A percentile compares a stretch with the other conserved stretches of the same genome.
phyloP scores from a whole-genome alignment of 108 stramenopile genomes.

The Pseudonitzschia pungens region DNA sequence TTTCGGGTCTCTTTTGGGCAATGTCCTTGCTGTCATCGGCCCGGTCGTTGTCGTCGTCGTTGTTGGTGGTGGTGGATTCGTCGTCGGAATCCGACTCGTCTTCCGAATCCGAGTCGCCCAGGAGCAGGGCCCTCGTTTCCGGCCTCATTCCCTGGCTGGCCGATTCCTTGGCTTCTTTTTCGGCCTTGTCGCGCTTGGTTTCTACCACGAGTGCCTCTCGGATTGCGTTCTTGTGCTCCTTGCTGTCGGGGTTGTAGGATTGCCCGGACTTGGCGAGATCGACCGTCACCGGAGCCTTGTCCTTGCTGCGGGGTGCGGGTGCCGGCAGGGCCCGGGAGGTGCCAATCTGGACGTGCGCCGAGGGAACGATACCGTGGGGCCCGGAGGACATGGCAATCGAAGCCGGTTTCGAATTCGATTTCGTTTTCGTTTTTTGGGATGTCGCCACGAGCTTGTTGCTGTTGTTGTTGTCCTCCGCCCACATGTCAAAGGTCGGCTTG shows the following conservation, averaged over 20 bases:
- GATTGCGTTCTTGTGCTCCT: constrained; percentile 66
- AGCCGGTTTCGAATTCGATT: constrained; percentile 5
- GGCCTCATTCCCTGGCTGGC: constrained; percentile 65
- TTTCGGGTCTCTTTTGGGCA: constrained; percentile 55
- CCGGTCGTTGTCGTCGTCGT: constrained; percentile 26
- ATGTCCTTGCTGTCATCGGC: constrained; percentile 5
- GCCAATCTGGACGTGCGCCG: constrained; percentile 6
- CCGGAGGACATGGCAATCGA: constrained; percentile 12
- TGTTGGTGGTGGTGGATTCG: constrained; percentile 2
- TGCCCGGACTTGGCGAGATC: constrained; percentile 78
- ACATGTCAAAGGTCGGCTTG: constrained; percentile 69
- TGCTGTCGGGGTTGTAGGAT: constrained; percentile 78
- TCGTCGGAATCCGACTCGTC: constrained; percentile 55
- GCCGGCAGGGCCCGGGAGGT: constrained; percentile 20
- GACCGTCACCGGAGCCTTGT: constrained; percentile 46
- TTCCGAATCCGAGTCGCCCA: constrained; percentile 51
- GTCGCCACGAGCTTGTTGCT: neutral
- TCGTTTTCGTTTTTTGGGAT: neutral
- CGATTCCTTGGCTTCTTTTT: constrained; percentile 51
- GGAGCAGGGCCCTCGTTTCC: constrained; percentile 60
- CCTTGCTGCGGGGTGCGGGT: constrained; percentile 17
- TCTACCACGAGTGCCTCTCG: constrained; percentile 73
- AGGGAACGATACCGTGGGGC: constrained; percentile 32
- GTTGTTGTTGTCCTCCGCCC: constrained; percentile 44
- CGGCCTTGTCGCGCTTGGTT: constrained; percentile 66